phyloP scores from a whole-genome alignment of 2,329 filamentous ascomycete genomes.

The Nigrograna mackinnonii region DNA sequence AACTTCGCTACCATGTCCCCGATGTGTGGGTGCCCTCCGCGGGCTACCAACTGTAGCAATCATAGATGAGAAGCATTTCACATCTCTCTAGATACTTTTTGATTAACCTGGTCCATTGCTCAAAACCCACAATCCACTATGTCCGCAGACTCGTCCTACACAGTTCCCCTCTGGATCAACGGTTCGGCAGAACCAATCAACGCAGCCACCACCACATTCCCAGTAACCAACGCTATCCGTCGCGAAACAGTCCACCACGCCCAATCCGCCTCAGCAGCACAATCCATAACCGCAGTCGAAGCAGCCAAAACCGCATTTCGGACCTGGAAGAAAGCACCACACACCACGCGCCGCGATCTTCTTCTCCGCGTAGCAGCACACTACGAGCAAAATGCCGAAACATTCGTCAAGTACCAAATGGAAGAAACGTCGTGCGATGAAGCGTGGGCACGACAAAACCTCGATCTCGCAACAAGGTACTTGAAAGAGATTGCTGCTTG shows the following conservation, averaged over 20 bases:
- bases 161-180: conserved; percentile 31
- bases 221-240: conserved; percentile 22
- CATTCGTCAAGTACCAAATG: conserved; percentile 27
- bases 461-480: conserved; percentile 31
- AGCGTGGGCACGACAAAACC: conserved; percentile 34
- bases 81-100: too few species aligned
- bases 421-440: conserved; percentile 43
- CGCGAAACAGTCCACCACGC: conserved; percentile 28
- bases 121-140: conserved; percentile 3
- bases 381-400: conserved; percentile 23
- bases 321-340: conserved; percentile 29
- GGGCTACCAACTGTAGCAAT: too few species aligned
- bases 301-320: conserved; percentile 29
- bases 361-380: conserved; percentile 29
- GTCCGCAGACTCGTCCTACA: conserved; percentile 11
- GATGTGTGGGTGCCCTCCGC: too few species aligned
- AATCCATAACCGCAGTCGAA: conserved; percentile 22
- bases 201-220: conserved; percentile 14
- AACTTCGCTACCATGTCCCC: too few species aligned
- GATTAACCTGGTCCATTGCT: too few species aligned
- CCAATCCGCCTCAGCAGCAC: conserved; percentile 16
- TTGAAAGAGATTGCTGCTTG: conserved; percentile 29
- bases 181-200: conserved; percentile 18
- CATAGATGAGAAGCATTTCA: too few species aligned
- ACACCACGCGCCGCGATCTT: conserved; percentile 26